Evolutionary conservation across 352 stramenopile genomes (phyloP).

Genomic region (Stramenopiles sp.): DNA sequence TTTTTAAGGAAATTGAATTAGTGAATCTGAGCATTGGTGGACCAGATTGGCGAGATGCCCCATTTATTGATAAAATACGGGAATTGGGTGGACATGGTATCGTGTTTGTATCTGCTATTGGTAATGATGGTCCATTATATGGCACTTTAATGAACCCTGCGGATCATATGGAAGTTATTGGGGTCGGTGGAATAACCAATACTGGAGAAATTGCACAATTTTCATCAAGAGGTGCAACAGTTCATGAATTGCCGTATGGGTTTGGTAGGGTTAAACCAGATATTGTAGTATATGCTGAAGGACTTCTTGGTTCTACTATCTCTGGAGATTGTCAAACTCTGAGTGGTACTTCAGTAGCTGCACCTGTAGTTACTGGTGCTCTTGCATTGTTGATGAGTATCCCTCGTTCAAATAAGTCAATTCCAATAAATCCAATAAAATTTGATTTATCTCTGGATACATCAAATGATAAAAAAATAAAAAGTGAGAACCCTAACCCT

Average conservation of each 20-base stretch:
- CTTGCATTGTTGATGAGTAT: too few relatives aligned
- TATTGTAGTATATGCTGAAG: conserved; percentile 5
- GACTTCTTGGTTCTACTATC: not conserved
- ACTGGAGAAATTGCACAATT: not conserved
- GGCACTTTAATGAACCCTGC: conserved; percentile 4
- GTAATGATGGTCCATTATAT: conserved; percentile 3
- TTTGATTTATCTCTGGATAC: too few relatives aligned
- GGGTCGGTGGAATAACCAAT: not conserved
- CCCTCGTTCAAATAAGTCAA: too few relatives aligned
- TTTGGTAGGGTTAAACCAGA: not conserved
- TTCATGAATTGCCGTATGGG: not conserved
- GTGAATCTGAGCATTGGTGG: conserved; percentile 6
- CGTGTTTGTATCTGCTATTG: conserved; percentile 4
- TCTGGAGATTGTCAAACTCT: not conserved
- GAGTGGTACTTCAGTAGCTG: not conserved
- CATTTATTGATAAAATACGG: conserved; percentile 5
- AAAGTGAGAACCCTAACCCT: too few relatives aligned
- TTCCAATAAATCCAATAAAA: too few relatives aligned
- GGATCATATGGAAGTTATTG: not conserved
- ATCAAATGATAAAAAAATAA: too few relatives aligned
- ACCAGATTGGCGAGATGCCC: not conserved
- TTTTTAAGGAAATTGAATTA: conserved; percentile 6
- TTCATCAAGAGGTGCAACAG: not conserved
- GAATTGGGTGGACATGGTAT: not conserved
- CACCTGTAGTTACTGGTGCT: conserved; percentile 4